phyloP scores from a whole-genome alignment of 345 rosid genomes.

The Corchorus olitorius region DNA sequence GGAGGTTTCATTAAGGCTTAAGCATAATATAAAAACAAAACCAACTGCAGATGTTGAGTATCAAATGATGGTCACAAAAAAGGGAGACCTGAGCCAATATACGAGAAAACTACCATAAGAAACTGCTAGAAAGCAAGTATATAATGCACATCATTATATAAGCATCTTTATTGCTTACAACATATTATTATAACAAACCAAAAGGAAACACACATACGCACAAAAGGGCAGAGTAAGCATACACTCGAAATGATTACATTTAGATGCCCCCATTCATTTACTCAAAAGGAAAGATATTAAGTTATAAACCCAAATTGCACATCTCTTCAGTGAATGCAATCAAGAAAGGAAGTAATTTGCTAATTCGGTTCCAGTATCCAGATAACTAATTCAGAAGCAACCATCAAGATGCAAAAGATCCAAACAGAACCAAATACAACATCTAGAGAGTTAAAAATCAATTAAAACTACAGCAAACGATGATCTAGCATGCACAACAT shows the following conservation, averaged over 20 bases:
- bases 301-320: background rate
- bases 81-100: too few species aligned
- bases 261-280: background rate
- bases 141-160: background rate
- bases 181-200: background rate
- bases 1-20: too few species aligned
- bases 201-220: background rate
- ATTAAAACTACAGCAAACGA: background rate
- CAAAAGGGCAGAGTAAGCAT: background rate
- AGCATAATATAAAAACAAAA: too few species aligned
- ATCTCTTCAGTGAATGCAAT: background rate
- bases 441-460: background rate
- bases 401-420: background rate
- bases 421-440: constrained; percentile 4
- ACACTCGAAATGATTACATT: background rate
- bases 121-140: background rate
- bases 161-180: background rate
- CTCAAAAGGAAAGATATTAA: background rate
- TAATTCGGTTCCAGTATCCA: background rate
- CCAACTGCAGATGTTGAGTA: too few species aligned
- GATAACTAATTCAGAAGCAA: background rate
- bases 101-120: too few species aligned
- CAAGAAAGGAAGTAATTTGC: background rate
- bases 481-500: background rate
- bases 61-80: too few species aligned